Conservation (phyloP, 2,329 filamentous ascomycete species). For the Colletotrichum destructivum region DNA sequence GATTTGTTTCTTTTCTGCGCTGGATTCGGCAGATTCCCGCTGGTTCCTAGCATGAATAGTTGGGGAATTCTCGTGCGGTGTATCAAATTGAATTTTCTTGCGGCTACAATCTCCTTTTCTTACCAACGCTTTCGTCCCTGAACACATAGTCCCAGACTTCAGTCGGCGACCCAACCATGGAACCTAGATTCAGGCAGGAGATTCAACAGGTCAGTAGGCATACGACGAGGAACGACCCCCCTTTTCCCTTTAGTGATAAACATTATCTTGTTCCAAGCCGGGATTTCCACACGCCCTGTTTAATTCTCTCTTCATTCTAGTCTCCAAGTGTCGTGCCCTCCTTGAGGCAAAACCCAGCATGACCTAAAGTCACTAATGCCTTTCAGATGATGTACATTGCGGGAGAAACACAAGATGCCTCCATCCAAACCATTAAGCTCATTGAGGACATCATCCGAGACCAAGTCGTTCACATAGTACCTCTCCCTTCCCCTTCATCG, state of each 20-base stretch:
- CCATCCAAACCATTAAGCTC: constrained; percentile 41
- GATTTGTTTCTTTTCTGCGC: not conserved
- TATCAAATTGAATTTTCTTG: not conserved
- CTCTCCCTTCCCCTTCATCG: not conserved
- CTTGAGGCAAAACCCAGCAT: rapidly evolving
- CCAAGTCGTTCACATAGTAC: constrained; percentile 43
- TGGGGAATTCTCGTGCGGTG: not conserved
- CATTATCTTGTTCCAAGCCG: too few species aligned
- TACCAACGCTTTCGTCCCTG: not conserved
- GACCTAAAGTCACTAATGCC: not conserved
- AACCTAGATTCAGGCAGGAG: constrained; percentile 34
- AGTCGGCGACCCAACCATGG: not conserved
- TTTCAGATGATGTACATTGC: constrained; percentile 47
- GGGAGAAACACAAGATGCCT: constrained; percentile 42
- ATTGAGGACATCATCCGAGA: constrained; percentile 45
- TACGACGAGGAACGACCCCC: not conserved
- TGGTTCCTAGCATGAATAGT: not conserved
- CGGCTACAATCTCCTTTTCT: not conserved
- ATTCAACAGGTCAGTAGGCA: constrained; percentile 36
- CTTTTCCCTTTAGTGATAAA: not conserved
- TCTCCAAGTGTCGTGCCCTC: not conserved
- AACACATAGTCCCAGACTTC: not conserved
- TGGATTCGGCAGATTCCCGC: not conserved
- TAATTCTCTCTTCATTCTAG: not conserved
- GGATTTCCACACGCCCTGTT: too few species aligned